Evolutionary conservation across 192 early-diverging fungal species (phyloP), one percentile per base, ranked within the genome.

Genomic region (Backusella australiensis): DNA sequence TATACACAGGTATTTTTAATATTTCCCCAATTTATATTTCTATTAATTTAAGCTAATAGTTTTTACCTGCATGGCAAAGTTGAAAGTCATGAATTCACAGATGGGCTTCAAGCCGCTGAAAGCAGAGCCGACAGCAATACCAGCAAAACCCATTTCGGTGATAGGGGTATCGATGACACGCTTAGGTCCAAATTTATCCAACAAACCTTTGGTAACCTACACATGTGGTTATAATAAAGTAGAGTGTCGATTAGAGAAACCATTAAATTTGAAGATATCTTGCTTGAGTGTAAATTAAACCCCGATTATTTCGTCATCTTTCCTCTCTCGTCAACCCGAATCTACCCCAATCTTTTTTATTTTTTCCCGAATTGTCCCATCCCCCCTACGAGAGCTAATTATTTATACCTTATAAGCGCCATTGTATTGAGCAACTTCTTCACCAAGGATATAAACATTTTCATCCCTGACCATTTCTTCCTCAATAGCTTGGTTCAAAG

Each of bases 31-130:
- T 53, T 46, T 63, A 8, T 14, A 35, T 74, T 41, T 26, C 29
- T 75, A 3, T 23, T 69, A 56, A 56, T 29, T 29, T 14, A 23
- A 23, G 23, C 44, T 36, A 46, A 66, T 42, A 1, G 1, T 19
- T 23, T 72, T 81, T 85, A 95, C 94, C 91, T 99, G 97, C 96
- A 99, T 96, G 38, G 96, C 94, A 90, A 99, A 99, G 93, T 99
- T 99, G 85, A 96, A 98, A 72, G 97, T 99, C 97, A 99, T 99
- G 86, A 99, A 99, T 89, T 99, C 96, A 90, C 97, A 99, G 74
- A 99, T 92, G 35, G 97, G 97, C 87, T 93, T 95, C 66, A 97
- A 88, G 41, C 97, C 97, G 73, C 91, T 88, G 75, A 99, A 89
- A 36, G 96, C 97, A 42, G 96, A 93, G 42, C 97, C 97, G 69